Base-by-base conservation (phyloP, 1,284 basidiomycete species). In the Tetrapyrgos nigripes region DNA sequence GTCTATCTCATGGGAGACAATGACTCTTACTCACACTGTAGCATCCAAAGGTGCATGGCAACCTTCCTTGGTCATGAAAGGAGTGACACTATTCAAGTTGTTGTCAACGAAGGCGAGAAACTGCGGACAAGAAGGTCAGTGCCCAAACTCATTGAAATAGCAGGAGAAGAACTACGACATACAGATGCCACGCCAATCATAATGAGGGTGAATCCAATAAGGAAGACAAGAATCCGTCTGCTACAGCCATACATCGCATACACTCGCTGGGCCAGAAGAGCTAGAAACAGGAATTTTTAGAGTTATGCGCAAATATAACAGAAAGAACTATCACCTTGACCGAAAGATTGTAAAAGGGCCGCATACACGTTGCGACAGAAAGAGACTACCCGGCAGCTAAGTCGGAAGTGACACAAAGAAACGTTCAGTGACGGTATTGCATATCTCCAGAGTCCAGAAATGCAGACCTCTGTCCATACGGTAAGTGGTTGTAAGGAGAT, bases 221-320 rank as follows among this genome's bases (percentile, higher is more conserved):
- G 58, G 23, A 33, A 53, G 11, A 19, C 33, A 11, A 66, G 26
- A 4, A 66, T 26, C 24, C 45, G 55, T 13, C 57, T 52, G 48
- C 50, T 53, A 21, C 62, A 56, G 10, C 47, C 46, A 46, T 66
- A 66, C 13, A 66, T 29, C 1, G 63, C 65, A 37, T 63, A 64
- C 8, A 59, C 61, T 28, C 65, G 61, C n/a, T 63, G 27, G 5
- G 59, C 55, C 21, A 63, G 46, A 27, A 66, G 58, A 3, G 63
- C 63, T 66, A 29, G 14, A 27, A 26, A 27, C 48, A 14, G 23
- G 9, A 45, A 1, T 6, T 5, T 40, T 35, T 10, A 33, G 3
- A 24, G 13, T 35, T 1, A 28, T 29, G 17, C 4, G 13, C 28
- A 28, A 28, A 29, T 28, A 50, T n/a, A 24, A 11, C 19, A 19